These are phyloP conservation scores for Phaeophleospora eucalypticola DNA, from an alignment of 2,329 filamentous ascomycete species.

Conservation along the genomic window DNA sequence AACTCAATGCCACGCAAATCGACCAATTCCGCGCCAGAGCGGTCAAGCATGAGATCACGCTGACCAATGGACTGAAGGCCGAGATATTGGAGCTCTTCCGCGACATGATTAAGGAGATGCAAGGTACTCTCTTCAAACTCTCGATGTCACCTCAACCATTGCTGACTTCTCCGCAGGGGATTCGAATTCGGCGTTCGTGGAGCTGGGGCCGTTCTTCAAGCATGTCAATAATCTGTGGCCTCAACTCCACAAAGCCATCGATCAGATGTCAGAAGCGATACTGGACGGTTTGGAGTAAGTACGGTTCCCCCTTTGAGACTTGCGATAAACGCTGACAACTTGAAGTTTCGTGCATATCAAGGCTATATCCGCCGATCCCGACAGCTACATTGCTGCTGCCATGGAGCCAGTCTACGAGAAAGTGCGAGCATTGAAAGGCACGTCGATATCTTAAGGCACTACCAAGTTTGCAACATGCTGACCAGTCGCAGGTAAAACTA, in stretches of 20 bases:
- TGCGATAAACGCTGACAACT: not conserved
- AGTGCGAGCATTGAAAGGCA: slow-evolving; percentile 12
- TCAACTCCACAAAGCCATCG: not conserved
- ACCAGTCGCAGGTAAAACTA: not conserved
- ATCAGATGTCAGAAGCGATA: not conserved
- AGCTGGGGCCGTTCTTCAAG: slow-evolving; percentile 1
- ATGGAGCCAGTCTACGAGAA: slow-evolving; percentile 19
- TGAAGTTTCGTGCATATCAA: not conserved
- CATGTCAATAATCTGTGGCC: not conserved
- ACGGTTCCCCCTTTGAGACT: not conserved
- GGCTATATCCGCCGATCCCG: not conserved
- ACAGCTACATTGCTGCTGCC: slow-evolving; percentile 10
- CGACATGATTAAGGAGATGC: not conserved
- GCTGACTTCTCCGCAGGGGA: slow-evolving; percentile 1
- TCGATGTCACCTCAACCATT: not conserved
- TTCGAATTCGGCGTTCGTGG: slow-evolving; percentile 1
- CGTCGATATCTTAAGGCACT: no score
- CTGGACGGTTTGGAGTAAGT: slow-evolving; percentile 2
- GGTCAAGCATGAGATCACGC: not conserved
- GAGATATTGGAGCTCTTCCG: not conserved
- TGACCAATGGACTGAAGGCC: not conserved
- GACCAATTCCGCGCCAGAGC: not conserved
- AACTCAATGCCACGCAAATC: not conserved
- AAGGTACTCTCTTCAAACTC: not conserved
- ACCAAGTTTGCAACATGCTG: not conserved